Evolutionary conservation across 1,139 yeast species (phyloP), one percentile per base, ranked within the genome.

Genomic region (Candida sp.): DNA sequence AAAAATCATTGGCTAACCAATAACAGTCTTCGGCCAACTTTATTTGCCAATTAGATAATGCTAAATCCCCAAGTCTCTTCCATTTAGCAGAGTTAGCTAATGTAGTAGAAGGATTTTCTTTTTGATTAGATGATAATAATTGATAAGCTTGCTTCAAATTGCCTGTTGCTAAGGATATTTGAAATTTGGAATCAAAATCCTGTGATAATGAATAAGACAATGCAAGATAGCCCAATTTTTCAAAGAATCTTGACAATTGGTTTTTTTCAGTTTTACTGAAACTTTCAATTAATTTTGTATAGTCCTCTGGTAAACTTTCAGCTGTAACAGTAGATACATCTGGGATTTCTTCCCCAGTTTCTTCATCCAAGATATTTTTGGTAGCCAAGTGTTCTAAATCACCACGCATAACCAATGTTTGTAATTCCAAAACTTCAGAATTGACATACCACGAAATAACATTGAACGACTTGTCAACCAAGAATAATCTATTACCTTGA

Each of bases 361-460:
- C 75, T 48, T 70, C 75, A 45, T 72, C 77, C 19, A 49, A 40
- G 12, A 63, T 46, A 12, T 56, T 56, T 35, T 57, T 55, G 9
- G 65, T 56, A 21, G 75, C 73, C 51, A 65, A 73, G 51, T 72
- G 75, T 55, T 73, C 77, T 57, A 91, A 71, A 58, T 95, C 98
- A 41, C 97, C 98, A 64, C 99, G 84, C 70, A 93, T 76, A 5
- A 93, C 96, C 50, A 91, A 81, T 1, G 99, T 93, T 73, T 93
- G 98, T 66, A 90, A 90, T 68, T 91, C 98, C 52, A 93, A 77
- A 7, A 95, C 95, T 22, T 90, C 81, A 39, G 93, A 70, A 35
- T 96, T 87, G 43, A 95, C 76, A 57, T 77, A 83, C 75, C 93
- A 91, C 21, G 96, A 82, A 38, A 87, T 73, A 41, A 93, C 85